These are phyloP conservation scores for Saturnispora silvae DNA, from an alignment of 805 yeast species.

Conservation along the genomic window DNA sequence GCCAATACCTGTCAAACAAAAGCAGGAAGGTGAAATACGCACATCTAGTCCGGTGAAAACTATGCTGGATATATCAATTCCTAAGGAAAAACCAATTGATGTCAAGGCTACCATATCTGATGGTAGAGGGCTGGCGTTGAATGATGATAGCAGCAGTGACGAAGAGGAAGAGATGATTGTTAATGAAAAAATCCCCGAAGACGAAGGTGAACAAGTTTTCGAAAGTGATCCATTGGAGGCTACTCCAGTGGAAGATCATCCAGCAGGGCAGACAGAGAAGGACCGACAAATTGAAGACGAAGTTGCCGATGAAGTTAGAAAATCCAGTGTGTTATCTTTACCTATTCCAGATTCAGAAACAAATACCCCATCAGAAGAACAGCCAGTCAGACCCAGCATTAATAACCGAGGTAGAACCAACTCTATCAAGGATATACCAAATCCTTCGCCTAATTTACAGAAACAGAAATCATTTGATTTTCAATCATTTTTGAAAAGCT, in stretches of 20 bases:
- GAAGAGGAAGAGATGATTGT: conserved; percentile 3
- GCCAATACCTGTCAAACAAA: background rate
- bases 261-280: background rate
- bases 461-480: conserved; percentile 56
- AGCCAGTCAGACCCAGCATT: background rate
- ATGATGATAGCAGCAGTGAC: conserved; percentile 8
- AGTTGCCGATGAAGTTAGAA: conserved; percentile 10
- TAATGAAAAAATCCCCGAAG: background rate
- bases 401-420: conserved; percentile 3
- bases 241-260: background rate
- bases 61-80: background rate
- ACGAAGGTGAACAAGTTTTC: background rate
- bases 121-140: conserved; percentile 2
- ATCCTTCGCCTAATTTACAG: conserved; percentile 22
- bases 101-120: background rate
- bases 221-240: background rate
- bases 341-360: background rate
- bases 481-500: conserved; percentile 62
- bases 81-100: background rate
- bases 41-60: background rate
- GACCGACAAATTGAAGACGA: conserved; percentile 8
- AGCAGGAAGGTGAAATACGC: background rate
- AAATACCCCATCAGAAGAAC: background rate
- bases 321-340: background rate
- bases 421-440: conserved; percentile 18